Conservation (phyloP, 768 basidiomycete species). For the Boletellus emodensis region DNA sequence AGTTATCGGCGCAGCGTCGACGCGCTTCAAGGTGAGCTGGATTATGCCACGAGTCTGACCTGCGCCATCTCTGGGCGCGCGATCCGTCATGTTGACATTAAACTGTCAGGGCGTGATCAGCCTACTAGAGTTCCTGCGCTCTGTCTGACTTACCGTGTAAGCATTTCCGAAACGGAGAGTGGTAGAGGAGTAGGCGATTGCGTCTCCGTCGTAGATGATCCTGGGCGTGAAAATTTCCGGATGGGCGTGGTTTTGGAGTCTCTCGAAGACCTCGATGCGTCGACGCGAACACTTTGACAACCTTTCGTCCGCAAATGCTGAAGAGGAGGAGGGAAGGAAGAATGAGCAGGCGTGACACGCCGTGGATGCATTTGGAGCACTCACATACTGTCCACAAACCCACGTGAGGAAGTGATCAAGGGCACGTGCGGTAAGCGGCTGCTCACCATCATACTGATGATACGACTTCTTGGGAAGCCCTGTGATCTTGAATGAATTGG, state of each 20-base stretch:
- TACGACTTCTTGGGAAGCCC: conserved; percentile 25
- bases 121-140: neutral
- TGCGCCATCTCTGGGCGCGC: conserved; percentile 10
- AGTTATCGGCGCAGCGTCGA: conserved; percentile 34
- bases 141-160: conserved; percentile 23
- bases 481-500: conserved; percentile 33
- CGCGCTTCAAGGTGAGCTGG: conserved; percentile 34
- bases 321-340: neutral
- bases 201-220: conserved; percentile 44
- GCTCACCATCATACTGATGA: conserved; percentile 33
- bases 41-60: conserved; percentile 26
- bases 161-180: conserved; percentile 30
- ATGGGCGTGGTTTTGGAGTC: conserved; percentile 36
- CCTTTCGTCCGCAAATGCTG: conserved; percentile 19
- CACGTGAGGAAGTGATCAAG: conserved; percentile 3
- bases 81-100: conserved; percentile 32
- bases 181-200: conserved; percentile 38
- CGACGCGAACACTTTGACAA: conserved; percentile 8
- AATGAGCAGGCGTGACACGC: conserved; percentile 1
- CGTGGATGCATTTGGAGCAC: conserved; percentile 4
- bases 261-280: conserved; percentile 30
- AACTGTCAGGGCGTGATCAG: conserved; percentile 27
- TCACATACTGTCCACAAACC: conserved; percentile 23
- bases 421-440: neutral
- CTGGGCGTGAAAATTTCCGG: conserved; percentile 39